A percentile compares a stretch with the other conserved stretches of the same genome.
Conservation (phyloP, 495 filamentous ascomycete genomes). For the Glutinoglossum americanum region DNA sequence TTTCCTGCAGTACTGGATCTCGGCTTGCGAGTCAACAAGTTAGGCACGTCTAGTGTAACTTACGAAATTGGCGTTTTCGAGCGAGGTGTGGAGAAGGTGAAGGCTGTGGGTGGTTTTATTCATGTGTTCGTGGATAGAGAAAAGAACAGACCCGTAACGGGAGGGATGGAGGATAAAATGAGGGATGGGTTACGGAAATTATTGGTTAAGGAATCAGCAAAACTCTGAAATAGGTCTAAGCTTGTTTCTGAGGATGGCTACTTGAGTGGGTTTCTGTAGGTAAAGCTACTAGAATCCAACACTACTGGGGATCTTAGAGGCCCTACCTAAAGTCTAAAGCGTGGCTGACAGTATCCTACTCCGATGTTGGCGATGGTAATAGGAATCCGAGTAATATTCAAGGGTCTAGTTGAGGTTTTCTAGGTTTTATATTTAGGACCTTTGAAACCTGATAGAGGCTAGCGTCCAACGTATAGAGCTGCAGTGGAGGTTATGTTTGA, state of each 20-base stretch:
- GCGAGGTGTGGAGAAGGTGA: constrained; percentile 46
- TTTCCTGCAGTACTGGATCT: constrained; percentile 72
- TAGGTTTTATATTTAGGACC: too few relatives aligned
- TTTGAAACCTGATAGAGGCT: too few relatives aligned
- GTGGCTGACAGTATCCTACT: too few relatives aligned
- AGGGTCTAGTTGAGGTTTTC: too few relatives aligned
- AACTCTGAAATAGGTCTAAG: neutral
- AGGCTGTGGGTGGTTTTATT: constrained; percentile 67
- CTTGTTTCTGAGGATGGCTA: neutral
- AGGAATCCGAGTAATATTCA: too few relatives aligned
- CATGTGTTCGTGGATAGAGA: constrained; percentile 75
- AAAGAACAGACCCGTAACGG: constrained; percentile 37
- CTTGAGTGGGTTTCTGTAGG: neutral
- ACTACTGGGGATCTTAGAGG: too few relatives aligned
- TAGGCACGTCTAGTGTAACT: constrained; percentile 73
- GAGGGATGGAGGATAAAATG: constrained; percentile 34
- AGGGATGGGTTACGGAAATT: constrained; percentile 29
- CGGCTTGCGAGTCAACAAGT: constrained; percentile 57
- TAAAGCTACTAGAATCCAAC: neutral
- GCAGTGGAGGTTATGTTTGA: too few relatives aligned
- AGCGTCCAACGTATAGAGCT: too few relatives aligned
- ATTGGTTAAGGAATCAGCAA: neutral
- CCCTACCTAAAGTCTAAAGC: too few relatives aligned
- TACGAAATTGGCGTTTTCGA: constrained; percentile 86
- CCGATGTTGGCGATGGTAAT: too few relatives aligned